These are phyloP conservation scores for Bacidia rubella DNA, from an alignment of 495 filamentous ascomycete genomes.

Conservation along the genomic window DNA sequence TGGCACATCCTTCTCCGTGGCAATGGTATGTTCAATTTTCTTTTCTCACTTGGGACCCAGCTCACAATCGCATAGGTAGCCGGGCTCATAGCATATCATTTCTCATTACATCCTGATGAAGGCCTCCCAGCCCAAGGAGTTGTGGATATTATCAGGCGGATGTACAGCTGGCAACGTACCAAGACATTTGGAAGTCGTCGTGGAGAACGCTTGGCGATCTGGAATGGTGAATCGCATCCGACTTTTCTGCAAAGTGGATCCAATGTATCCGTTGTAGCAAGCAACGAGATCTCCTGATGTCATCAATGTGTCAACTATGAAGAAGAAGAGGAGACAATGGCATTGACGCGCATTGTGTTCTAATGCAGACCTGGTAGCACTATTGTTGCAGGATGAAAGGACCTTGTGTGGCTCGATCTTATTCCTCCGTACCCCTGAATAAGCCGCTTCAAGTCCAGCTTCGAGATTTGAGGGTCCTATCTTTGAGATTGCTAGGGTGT, in stretches of 20 bases:
- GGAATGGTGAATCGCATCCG: not conserved
- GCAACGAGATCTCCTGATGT: not conserved
- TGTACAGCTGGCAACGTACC: not conserved
- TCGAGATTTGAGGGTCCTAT: too few species aligned
- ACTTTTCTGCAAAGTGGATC: not conserved
- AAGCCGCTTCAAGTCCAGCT: too few species aligned
- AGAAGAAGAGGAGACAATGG: too few species aligned
- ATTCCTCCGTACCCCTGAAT: too few species aligned
- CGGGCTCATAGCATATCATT: not conserved
- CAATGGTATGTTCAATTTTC: not conserved
- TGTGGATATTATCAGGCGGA: not conserved
- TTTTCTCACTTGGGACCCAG: not conserved
- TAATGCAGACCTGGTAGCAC: too few species aligned
- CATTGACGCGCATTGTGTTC: too few species aligned
- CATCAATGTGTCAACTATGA: too few species aligned
- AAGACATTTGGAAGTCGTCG: not conserved
- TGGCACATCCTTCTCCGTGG: not conserved
- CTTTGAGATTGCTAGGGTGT: too few species aligned
- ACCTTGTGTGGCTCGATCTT: too few species aligned
- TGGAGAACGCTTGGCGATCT: not conserved
- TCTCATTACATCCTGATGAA: not conserved
- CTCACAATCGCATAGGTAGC: not conserved
- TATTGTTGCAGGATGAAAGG: too few species aligned
- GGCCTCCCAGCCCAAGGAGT: not conserved
- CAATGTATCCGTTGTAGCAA: not conserved